Evolutionary conservation across 2,329 filamentous ascomycete species (phyloP), one percentile per base, ranked within the genome.

Genomic region (Aspergillus candidus): DNA sequence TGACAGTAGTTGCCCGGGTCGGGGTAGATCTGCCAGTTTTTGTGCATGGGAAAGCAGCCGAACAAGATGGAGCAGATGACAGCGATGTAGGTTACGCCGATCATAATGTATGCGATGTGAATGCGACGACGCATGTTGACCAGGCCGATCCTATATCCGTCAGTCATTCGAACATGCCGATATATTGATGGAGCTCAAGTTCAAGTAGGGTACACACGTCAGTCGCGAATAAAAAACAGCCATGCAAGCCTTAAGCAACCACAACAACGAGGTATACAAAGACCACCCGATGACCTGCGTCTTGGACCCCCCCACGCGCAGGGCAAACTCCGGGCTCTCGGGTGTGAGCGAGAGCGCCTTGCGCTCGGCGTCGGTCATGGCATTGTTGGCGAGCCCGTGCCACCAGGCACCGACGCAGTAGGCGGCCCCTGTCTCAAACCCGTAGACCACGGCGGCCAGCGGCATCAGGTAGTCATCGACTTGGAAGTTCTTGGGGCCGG

Each of bases 391-490:
- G 3, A 80, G 62, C 0, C 77, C 77, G 35, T 67, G 61, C 38
- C 68, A 75, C 45, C 62, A 65, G 10, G 71, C 70, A 13, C 73
- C 73, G 12, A 78, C 72, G 15, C 66, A 68, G 48, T 78, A 75
- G 14, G 70, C 72, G 11, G 75, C 64, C 12, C 62, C 67, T 0
- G 75, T 73, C 56, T 80, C 73, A 3, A 72, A 58, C 1, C 68
- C 66, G 44, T 79, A 79, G 27, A 78, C 66, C 8, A 74, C 53
- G 47, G 70, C 69, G 4, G 73, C 77, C 13, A 79, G n/a, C 35
- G 74, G 60, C 62, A 81, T 78, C 27, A 83, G 56, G 52, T 77
- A 81, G 48, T 84, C 80, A 57, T 83, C 80, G 1, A 71, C 66
- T 50, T 72, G 69, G 43, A 83, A 71, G n/a, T 70, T 68, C 43